Percentiles rank a stretch among this genome's conserved stretches.
These are phyloP conservation scores for Citrus reticulata DNA, from an alignment of 345 rosid species.

Conservation along the genomic window DNA sequence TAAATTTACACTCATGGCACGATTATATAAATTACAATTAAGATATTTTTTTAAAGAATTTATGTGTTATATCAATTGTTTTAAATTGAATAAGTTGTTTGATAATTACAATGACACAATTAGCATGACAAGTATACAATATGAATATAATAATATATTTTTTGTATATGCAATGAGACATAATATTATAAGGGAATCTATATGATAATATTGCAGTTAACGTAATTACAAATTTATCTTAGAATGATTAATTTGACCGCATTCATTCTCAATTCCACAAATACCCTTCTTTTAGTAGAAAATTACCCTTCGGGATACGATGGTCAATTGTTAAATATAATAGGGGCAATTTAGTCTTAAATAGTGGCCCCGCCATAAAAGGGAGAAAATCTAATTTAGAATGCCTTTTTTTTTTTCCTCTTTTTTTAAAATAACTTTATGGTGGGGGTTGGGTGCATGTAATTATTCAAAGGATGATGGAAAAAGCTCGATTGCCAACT, in stretches of 20 bases:
- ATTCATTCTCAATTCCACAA: neutral
- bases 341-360: constrained; percentile 19
- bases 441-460: neutral
- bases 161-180: too few species aligned
- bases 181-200: too few species aligned
- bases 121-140: too few species aligned
- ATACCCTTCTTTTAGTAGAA: neutral
- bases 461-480: neutral
- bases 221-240: neutral
- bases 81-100: too few species aligned
- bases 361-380: neutral
- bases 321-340: neutral
- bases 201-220: neutral
- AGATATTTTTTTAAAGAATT: too few species aligned
- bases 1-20: too few species aligned
- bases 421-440: neutral
- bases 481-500: constrained; percentile 15
- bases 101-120: too few species aligned
- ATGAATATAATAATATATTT: too few species aligned
- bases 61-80: too few species aligned
- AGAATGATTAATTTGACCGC: neutral
- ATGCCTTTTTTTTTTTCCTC: neutral
- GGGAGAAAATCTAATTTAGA: neutral
- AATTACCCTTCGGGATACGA: neutral
- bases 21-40: too few species aligned